Evolutionary conservation across 305 asterid species (phyloP).

Genomic region (Vinca major): DNA sequence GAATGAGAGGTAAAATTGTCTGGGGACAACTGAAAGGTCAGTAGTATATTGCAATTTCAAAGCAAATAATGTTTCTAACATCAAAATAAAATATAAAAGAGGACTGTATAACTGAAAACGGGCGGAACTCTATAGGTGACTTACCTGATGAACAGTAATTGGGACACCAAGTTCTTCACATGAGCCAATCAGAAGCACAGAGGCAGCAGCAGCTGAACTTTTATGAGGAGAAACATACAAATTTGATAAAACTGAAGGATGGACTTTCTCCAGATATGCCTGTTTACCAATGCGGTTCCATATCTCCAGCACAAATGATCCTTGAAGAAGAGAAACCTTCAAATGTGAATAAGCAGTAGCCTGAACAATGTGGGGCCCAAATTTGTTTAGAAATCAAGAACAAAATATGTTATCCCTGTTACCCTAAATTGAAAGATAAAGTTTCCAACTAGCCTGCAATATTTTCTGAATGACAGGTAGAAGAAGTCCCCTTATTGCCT

Average conservation of each 20-base stretch:
- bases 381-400: constrained; percentile 15
- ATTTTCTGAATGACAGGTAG: constrained; percentile 82
- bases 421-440: constrained; percentile 18
- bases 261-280: constrained; percentile 67
- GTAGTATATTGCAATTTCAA: constrained; percentile 8
- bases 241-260: constrained; percentile 80
- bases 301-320: constrained; percentile 84
- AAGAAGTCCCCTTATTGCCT: constrained; percentile 51
- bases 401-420: neutral
- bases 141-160: constrained; percentile 88
- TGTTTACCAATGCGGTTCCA: constrained; percentile 81
- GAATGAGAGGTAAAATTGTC: constrained; percentile 85
- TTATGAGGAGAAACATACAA: constrained; percentile 60
- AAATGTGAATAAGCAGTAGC: constrained; percentile 64
- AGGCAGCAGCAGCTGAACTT: constrained; percentile 75
- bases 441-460: constrained; percentile 61
- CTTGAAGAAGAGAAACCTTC: constrained; percentile 99
- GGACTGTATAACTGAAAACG: neutral
- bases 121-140: constrained; percentile 7
- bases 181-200: constrained; percentile 86
- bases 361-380: constrained; percentile 38
- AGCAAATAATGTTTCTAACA: constrained; percentile 3
- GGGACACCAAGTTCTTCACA: constrained; percentile 98
- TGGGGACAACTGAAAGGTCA: constrained; percentile 33
- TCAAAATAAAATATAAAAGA: neutral